A percentile compares a stretch with the other conserved stretches of the same genome.
Evolutionary conservation across 208 protist species (phyloP).

Genomic region (Crithidia expoeki): DNA sequence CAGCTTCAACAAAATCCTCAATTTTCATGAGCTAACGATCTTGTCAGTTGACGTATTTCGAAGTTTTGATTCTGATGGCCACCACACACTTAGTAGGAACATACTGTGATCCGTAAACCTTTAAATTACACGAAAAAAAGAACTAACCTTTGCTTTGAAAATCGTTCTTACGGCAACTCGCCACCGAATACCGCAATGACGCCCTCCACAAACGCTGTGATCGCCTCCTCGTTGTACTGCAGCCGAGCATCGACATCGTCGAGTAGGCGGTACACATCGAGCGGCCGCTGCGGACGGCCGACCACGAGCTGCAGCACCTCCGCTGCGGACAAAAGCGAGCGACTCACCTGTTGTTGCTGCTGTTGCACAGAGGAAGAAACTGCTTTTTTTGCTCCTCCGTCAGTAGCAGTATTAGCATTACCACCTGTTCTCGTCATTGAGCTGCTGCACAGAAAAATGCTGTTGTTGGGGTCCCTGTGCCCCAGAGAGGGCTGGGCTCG

Average conservation of each 20-base stretch:
- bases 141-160: background rate
- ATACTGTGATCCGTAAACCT: too few relatives aligned
- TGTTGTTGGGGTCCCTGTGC: background rate
- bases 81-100: too few relatives aligned
- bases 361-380: background rate
- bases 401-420: background rate
- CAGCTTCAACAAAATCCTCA: too few relatives aligned
- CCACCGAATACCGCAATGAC: slow-evolving; percentile 32
- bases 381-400: background rate
- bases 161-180: background rate
- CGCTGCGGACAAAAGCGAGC: slow-evolving; percentile 36
- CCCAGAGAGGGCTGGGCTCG: slow-evolving; percentile 31
- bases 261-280: slow-evolving; percentile 72
- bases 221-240: slow-evolving; percentile 47
- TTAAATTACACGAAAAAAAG: background rate
- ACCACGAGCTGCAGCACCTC: slow-evolving; percentile 73
- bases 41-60: too few relatives aligned
- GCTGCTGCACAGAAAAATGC: background rate
- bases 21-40: too few relatives aligned
- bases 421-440: background rate
- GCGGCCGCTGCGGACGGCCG: slow-evolving; percentile 40
- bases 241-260: slow-evolving; percentile 56
- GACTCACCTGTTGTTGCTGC: slow-evolving; percentile 13
- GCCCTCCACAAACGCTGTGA: slow-evolving; percentile 48
- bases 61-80: too few relatives aligned